Evolutionary conservation across 139 green algal species (phyloP), one percentile per base, ranked within the genome.

Genomic region (Dunaliella primolecta): DNA sequence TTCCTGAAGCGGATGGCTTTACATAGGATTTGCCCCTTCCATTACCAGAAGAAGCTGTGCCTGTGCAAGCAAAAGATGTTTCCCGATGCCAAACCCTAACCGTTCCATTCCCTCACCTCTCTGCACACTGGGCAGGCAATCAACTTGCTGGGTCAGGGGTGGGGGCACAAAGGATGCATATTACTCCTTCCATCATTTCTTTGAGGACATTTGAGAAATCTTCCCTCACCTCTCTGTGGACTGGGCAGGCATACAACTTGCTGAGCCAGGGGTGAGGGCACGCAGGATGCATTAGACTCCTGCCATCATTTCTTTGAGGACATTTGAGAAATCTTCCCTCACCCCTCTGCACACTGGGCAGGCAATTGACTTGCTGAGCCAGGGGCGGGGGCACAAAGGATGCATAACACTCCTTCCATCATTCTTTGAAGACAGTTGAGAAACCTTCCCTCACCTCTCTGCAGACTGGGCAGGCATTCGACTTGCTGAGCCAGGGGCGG

Each of bases 91-190:
- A n/a, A n/a, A n/a, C n/a, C n/a, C n/a, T n/a, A n/a, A n/a, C n/a
- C n/a, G n/a, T n/a, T n/a, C n/a, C n/a, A n/a, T 31, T 78, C 21
- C 3, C 72, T 78, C 75, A 81, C 75, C 30, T 87, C 86, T 25
- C 93, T 90, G 88, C 94, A 97, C 0, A 94, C 78, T 0, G 95
- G 95, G 87, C 95, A 98, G 34, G 86, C 92, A 87, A 98, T 98
- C 86, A 84, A 84, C 71, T 85, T 84, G 37, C 89, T 80, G 71
- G 97, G 87, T 92, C 94, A 96, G 2, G 93, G 93, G 31, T 34
- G 84, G 71, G 98, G 75, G 90, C 95, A 98, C 0, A 70, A 82
- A 23, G 89, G 86, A 83, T 98, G 95, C 84, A 92, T 96, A 20
- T 88, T 80, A 84, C 98, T 95, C 38, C 72, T 80, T 2, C 38